Percentiles rank a stretch among this genome's conserved stretches.
phyloP scores from a whole-genome alignment of 2,329 filamentous ascomycete species.

The Pseudogymnoascus sp. region DNA sequence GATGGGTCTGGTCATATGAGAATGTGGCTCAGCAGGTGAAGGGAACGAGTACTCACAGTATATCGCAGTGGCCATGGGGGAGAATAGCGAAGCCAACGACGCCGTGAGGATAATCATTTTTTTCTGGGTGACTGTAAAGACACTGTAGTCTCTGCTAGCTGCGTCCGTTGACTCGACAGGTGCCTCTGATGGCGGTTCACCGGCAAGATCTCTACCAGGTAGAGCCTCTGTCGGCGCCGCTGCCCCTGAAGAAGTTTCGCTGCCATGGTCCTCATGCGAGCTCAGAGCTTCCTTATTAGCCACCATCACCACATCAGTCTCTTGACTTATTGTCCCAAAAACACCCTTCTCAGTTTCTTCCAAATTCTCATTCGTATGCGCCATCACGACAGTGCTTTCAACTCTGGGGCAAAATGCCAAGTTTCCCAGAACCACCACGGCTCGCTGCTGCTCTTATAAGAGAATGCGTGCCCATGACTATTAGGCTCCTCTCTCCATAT shows the following conservation, averaged over 20 bases:
- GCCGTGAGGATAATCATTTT: conserved; percentile 43
- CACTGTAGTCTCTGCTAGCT: conserved; percentile 5
- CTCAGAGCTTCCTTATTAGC: neutral
- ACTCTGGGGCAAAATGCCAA: neutral
- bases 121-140: conserved; percentile 24
- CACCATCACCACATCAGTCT: neutral
- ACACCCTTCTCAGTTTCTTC: neutral
- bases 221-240: neutral
- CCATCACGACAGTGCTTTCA: neutral
- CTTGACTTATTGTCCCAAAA: neutral
- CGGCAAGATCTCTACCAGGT: neutral
- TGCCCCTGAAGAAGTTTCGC: neutral
- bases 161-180: neutral
- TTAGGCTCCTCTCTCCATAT: neutral
- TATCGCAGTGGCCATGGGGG: conserved; percentile 46
- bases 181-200: neutral
- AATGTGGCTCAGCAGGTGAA: conserved; percentile 41
- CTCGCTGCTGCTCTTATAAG: neutral
- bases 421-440: neutral
- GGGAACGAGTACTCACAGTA: conserved; percentile 45
- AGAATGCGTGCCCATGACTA: neutral
- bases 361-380: neutral
- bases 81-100: conserved; percentile 44
- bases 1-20: conserved; percentile 29
- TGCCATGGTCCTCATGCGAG: neutral